These are phyloP conservation scores for Aspergillus brasiliensis DNA, from an alignment of 2,329 filamentous ascomycete genomes.

Conservation along the genomic window DNA sequence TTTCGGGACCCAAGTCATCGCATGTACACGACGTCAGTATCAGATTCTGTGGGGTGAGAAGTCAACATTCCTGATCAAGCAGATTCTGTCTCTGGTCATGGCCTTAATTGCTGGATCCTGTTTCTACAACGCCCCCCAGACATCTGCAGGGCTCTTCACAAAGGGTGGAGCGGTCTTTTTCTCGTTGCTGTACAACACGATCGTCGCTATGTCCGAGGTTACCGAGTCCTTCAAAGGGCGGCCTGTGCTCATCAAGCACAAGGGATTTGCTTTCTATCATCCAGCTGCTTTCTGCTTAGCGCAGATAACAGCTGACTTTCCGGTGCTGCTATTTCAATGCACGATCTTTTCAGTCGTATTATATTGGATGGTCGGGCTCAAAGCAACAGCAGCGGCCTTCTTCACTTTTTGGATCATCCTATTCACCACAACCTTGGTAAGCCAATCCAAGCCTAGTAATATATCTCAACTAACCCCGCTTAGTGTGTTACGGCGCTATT, in stretches of 20 bases:
- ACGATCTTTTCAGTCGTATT: constrained; percentile 58
- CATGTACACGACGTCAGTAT: constrained; percentile 62
- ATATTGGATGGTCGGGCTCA: constrained; percentile 64
- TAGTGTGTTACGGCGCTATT: constrained; percentile 59
- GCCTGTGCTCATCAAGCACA: constrained; percentile 60
- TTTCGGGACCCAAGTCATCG: constrained; percentile 57
- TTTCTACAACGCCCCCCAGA: constrained; percentile 65
- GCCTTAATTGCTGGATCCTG: constrained; percentile 66
- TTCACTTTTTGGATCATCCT: constrained; percentile 62
- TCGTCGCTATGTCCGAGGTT: constrained; percentile 67
- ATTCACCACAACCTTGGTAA: constrained; percentile 51
- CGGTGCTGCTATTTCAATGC: constrained; percentile 60
- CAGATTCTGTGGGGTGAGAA: constrained; percentile 67
- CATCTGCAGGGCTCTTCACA: constrained; percentile 61
- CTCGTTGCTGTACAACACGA: constrained; percentile 60
- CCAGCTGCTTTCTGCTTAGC: constrained; percentile 45
- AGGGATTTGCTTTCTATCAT: constrained; percentile 59
- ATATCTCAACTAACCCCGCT: background rate
- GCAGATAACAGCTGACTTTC: constrained; percentile 50
- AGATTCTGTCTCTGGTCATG: constrained; percentile 58
- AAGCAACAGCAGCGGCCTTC: constrained; percentile 54
- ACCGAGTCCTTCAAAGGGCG: constrained; percentile 62
- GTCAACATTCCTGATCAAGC: constrained; percentile 63
- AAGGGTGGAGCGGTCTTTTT: constrained; percentile 67
- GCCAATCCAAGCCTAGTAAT: constrained; percentile 22